Percentiles rank a stretch among this genome's conserved stretches.
Conservation (phyloP, 106 monocot genomes). For the Vanilla planifolia region DNA sequence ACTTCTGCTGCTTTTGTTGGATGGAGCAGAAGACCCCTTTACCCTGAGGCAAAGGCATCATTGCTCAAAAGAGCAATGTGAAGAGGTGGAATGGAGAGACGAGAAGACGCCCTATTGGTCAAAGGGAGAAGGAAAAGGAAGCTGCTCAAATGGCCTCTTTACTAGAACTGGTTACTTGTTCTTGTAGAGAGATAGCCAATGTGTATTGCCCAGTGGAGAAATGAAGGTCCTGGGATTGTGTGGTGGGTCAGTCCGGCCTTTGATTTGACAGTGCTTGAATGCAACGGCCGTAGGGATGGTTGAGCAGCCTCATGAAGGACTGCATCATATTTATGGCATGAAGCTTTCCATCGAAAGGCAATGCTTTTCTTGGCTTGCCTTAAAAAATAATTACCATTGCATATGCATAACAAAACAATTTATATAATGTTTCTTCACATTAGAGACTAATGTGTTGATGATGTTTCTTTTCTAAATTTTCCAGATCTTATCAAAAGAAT, state of each 20-base stretch:
- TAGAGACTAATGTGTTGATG: too few species aligned
- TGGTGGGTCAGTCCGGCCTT: not conserved
- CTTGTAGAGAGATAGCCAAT: not conserved
- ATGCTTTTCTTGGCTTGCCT: too few species aligned
- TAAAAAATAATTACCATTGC: too few species aligned
- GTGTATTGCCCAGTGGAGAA: conserved; percentile 3
- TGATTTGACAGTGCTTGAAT: conserved; percentile 9
- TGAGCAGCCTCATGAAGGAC: not conserved
- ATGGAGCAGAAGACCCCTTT: not conserved
- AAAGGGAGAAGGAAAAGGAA: not conserved
- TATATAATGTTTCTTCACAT: too few species aligned
- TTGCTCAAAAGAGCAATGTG: conserved; percentile 13
- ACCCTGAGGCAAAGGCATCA: conserved; percentile 2
- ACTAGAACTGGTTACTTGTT: not conserved
- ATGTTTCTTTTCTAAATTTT: too few species aligned
- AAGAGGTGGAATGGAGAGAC: not conserved
- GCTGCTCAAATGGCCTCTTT: not conserved
- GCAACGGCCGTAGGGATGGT: not conserved
- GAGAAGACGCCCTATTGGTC: not conserved
- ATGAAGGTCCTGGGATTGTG: not conserved
- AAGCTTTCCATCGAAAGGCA: not conserved
- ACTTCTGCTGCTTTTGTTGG: too few species aligned
- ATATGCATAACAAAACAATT: too few species aligned
- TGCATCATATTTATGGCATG: conserved; percentile 1
- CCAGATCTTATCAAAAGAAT: too few species aligned